phyloP scores from a whole-genome alignment of 495 filamentous ascomycete genomes.

The Hypoxylon crocopeplum region DNA sequence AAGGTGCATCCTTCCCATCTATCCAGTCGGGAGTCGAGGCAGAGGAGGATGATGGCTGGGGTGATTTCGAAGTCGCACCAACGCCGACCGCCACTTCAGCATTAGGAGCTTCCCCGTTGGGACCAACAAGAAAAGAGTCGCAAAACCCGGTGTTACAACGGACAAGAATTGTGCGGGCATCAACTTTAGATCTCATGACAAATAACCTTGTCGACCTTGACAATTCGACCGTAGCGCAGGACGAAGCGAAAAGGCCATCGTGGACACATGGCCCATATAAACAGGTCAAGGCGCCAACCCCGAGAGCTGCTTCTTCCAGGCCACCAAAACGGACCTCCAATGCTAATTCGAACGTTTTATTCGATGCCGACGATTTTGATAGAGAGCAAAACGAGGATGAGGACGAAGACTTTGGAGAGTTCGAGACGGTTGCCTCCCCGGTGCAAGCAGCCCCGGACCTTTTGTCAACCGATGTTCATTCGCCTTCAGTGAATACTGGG shows the following conservation, averaged over 20 bases:
- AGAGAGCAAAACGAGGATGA: constrained; percentile 39
- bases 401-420: constrained; percentile 60
- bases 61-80: constrained; percentile 71
- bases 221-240: constrained; percentile 12
- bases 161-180: constrained; percentile 45
- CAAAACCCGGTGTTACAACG: constrained; percentile 18
- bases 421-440: constrained; percentile 47
- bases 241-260: constrained; percentile 2
- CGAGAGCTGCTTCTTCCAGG: constrained; percentile 1
- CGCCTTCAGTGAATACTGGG: constrained; percentile 21
- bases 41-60: constrained; percentile 73
- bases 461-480: constrained; percentile 16
- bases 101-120: neutral
- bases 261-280: neutral
- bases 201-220: constrained; percentile 51
- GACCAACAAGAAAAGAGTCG: constrained; percentile 16
- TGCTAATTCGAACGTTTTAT: constrained; percentile 52
- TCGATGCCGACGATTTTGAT: constrained; percentile 58
- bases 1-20: constrained; percentile 13
- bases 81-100: constrained; percentile 3
- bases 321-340: constrained; percentile 17
- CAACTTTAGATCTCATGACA: constrained; percentile 53
- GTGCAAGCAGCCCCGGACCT: constrained; percentile 18
- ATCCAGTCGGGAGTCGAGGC: constrained; percentile 33
- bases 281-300: constrained; percentile 9